phyloP scores from a whole-genome alignment of 2,329 filamentous ascomycete species.

The Stromatinia cepivora region DNA sequence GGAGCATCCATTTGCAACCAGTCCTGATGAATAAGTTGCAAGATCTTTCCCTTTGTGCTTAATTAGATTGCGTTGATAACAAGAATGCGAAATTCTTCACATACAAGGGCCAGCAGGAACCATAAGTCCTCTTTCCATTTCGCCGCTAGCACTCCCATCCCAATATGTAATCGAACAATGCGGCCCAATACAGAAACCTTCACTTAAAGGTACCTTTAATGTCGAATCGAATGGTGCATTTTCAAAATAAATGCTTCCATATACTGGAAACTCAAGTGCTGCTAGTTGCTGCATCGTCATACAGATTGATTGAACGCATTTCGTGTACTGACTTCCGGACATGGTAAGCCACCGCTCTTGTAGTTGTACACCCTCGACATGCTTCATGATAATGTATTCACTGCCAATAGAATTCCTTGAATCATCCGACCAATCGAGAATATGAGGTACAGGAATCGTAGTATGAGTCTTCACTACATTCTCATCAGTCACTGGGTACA shows the following conservation, averaged over 20 bases:
- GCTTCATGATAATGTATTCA: conserved; percentile 47
- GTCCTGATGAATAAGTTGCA: neutral
- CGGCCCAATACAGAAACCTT: conserved; percentile 40
- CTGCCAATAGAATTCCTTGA: conserved; percentile 36
- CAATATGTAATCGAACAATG: conserved; percentile 35
- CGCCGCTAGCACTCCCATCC: conserved; percentile 13
- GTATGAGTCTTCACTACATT: neutral
- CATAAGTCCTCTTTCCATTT: conserved; percentile 13
- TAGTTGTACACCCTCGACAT: conserved; percentile 41
- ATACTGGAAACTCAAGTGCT: conserved; percentile 41
- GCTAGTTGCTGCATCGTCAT: conserved; percentile 28
- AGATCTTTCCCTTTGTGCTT: neutral
- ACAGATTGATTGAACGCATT: conserved; percentile 28
- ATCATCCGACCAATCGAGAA: neutral
- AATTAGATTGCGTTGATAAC: neutral
- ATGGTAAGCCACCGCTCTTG: conserved; percentile 41
- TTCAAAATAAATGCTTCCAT: conserved; percentile 42
- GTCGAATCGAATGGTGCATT: conserved; percentile 24
- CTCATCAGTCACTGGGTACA: neutral
- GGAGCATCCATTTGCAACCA: conserved; percentile 23
- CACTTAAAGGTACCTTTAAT: conserved; percentile 8
- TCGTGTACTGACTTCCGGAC: conserved; percentile 37
- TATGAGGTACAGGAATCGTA: neutral
- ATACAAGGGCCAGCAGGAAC: conserved; percentile 27
- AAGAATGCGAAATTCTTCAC: neutral